Evolutionary conservation across 768 basidiomycete species (phyloP), one percentile per base, ranked within the genome.

Genomic region (Suillus sp.): DNA sequence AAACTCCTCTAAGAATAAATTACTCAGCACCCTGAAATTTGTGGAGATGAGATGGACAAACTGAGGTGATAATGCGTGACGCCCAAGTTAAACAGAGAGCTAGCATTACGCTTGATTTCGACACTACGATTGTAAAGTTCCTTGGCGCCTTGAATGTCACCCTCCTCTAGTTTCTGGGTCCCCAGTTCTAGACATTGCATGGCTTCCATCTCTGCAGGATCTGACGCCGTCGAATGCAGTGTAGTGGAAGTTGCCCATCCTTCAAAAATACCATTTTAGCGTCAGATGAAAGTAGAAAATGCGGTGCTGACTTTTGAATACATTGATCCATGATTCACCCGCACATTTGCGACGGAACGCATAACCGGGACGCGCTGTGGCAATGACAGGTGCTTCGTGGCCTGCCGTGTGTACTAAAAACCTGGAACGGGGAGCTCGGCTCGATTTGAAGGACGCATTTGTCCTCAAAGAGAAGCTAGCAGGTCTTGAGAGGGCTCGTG

Each of bases 11-110:
- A 62, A 42, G 65, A 43, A 61, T 64, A 62, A 61, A 48, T 62
- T 50, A 54, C 42, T 66, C 55, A 69, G 66, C 57, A 64, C 30
- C 61, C 60, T 62, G 35, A 54, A 67, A 68, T 66, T 56, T 53
- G 50, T 55, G 56, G n/a, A 65, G 10, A 61, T 61, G 64, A 68
- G 62, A 64, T 55, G 43, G 56, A 66, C 61, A 47, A 72, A 94
- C 92, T 93, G 55, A 94, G 84, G 74, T 95, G 93, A 74, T 94
- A 95, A 71, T 92, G 88, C 4, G 93, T 93, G 35, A 95, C 93
- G 48, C 93, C 93, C 16, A 94, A 83, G 72, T 95, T 95, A 77
- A 94, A 95, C 43, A 95, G 82, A 14, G 90, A 88, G 73, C 89
- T 91, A 11, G 92, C 90, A 61, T 83, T 91, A 63, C 87, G 84